Evolutionary conservation across 1,284 basidiomycete species (phyloP).

Genomic region (Gymnopus androsaceus): DNA sequence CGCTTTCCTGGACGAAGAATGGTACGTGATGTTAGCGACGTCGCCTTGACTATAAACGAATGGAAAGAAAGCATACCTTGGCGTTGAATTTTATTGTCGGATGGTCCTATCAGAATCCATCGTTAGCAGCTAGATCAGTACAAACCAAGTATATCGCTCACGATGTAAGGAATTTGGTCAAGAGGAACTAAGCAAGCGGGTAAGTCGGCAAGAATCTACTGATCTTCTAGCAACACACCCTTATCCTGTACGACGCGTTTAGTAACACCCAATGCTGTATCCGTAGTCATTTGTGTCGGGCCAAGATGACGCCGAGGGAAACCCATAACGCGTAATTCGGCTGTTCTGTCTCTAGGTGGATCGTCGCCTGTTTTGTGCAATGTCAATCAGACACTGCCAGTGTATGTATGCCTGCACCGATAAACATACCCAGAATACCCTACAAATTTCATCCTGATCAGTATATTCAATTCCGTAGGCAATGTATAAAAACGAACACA

Average conservation of each 20-base stretch:
- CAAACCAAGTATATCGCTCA: conserved; percentile 30
- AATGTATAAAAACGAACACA: conserved; percentile 35
- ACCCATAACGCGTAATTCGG: conserved; percentile 82
- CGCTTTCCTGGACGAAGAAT: conserved; percentile 65
- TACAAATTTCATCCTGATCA: conserved; percentile 24
- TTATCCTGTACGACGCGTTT: conserved; percentile 85
- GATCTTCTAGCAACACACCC: conserved; percentile 36
- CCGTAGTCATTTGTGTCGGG: conserved; percentile 95
- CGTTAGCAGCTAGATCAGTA: neutral
- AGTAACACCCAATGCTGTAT: conserved; percentile 93
- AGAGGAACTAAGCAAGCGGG: conserved; percentile 53
- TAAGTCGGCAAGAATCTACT: neutral
- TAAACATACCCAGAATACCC: conserved; percentile 60
- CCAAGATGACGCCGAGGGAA: conserved; percentile 87
- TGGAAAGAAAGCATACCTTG: conserved; percentile 24
- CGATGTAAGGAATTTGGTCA: conserved; percentile 72
- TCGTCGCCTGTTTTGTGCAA: conserved; percentile 69
- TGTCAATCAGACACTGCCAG: neutral
- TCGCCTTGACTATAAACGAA: neutral
- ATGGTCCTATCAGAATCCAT: conserved; percentile 62
- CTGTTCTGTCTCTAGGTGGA: conserved; percentile 86
- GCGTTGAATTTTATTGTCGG: conserved; percentile 85
- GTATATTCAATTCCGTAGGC: too few relatives aligned
- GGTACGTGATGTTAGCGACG: neutral
- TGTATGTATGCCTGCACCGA: neutral